These are phyloP conservation scores for Neophaeococcomyces mojaviensis DNA, from an alignment of 2,329 filamentous ascomycete genomes.

Conservation along the genomic window DNA sequence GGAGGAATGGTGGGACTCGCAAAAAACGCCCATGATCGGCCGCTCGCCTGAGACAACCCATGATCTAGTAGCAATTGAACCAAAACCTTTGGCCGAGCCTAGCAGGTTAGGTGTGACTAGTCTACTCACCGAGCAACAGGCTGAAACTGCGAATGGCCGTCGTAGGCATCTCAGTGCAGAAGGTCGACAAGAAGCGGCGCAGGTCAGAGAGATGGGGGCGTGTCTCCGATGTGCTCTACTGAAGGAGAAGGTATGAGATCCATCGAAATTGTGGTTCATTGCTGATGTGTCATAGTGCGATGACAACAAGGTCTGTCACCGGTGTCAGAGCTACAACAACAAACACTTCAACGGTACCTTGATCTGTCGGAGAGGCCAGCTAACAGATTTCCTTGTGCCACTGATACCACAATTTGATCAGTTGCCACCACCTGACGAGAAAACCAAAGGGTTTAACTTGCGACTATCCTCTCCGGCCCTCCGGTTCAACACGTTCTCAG, in stretches of 20 bases:
- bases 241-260: slow-evolving; percentile 6
- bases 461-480: background rate
- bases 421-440: slow-evolving; percentile 3
- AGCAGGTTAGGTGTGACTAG: slow-evolving; percentile 7
- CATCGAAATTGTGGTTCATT: background rate
- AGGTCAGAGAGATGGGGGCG: slow-evolving; percentile 7
- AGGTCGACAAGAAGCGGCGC: slow-evolving; percentile 7
- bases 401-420: slow-evolving; percentile 4
- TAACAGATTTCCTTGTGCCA: slow-evolving; percentile 6
- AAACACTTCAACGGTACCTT: slow-evolving; percentile 9
- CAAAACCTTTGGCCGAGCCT: slow-evolving; percentile 2
- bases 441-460: slow-evolving; percentile 6
- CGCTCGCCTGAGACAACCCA: slow-evolving; percentile 6
- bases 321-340: slow-evolving; percentile 5
- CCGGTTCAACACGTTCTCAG: slow-evolving; percentile 1
- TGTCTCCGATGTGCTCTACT: slow-evolving; percentile 6
- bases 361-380: slow-evolving; percentile 8
- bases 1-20: slow-evolving; percentile 8
- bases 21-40: slow-evolving; percentile 7
- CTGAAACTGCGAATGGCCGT: slow-evolving; percentile 3
- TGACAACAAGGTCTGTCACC: slow-evolving; percentile 6
- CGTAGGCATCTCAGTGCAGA: slow-evolving; percentile 8
- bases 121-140: background rate
- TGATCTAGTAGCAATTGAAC: slow-evolving; percentile 7
- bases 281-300: background rate